phyloP scores from a whole-genome alignment of 2,329 filamentous ascomycete species.

The Fusarium verrucosum region DNA sequence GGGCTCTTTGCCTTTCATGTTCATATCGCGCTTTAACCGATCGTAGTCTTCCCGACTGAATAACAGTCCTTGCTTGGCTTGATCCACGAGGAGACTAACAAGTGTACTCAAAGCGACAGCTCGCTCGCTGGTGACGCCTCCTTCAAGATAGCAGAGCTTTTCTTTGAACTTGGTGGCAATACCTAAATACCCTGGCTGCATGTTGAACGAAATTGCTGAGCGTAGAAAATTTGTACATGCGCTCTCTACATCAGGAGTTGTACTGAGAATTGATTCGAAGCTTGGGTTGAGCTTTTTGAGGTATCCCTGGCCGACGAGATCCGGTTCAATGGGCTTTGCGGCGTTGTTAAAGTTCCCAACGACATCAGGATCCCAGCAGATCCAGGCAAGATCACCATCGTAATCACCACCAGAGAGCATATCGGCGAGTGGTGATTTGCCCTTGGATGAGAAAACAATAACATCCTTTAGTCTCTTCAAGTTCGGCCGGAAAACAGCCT shows the following conservation, averaged over 20 bases:
- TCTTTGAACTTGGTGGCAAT: slow-evolving; percentile 72
- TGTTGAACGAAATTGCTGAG: slow-evolving; percentile 66
- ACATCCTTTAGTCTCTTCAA: slow-evolving; percentile 79
- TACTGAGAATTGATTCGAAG: slow-evolving; percentile 55
- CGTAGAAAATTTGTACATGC: slow-evolving; percentile 58
- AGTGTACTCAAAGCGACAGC: slow-evolving; percentile 62
- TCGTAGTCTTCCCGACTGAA: slow-evolving; percentile 51
- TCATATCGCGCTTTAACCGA: slow-evolving; percentile 27
- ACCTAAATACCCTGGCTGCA: slow-evolving; percentile 67
- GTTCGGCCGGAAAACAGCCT: slow-evolving; percentile 64
- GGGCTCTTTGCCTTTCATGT: slow-evolving; percentile 49
- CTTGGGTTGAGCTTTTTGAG: slow-evolving; percentile 59
- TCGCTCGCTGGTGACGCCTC: slow-evolving; percentile 56
- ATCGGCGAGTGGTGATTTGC: slow-evolving; percentile 69
- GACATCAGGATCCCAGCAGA: slow-evolving; percentile 76
- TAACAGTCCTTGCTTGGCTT: slow-evolving; percentile 62
- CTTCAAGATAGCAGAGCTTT: slow-evolving; percentile 66
- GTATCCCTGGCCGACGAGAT: slow-evolving; percentile 58
- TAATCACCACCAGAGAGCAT: slow-evolving; percentile 83
- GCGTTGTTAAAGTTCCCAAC: slow-evolving; percentile 74
- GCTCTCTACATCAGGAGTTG: slow-evolving; percentile 43
- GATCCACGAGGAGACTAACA: slow-evolving; percentile 65
- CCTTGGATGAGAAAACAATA: slow-evolving; percentile 76
- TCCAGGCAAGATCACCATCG: slow-evolving; percentile 81
- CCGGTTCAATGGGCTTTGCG: slow-evolving; percentile 43